These are phyloP conservation scores for Phlyctochytrium arcticum DNA, from an alignment of 192 early-diverging fungal genomes.

Conservation along the genomic window DNA sequence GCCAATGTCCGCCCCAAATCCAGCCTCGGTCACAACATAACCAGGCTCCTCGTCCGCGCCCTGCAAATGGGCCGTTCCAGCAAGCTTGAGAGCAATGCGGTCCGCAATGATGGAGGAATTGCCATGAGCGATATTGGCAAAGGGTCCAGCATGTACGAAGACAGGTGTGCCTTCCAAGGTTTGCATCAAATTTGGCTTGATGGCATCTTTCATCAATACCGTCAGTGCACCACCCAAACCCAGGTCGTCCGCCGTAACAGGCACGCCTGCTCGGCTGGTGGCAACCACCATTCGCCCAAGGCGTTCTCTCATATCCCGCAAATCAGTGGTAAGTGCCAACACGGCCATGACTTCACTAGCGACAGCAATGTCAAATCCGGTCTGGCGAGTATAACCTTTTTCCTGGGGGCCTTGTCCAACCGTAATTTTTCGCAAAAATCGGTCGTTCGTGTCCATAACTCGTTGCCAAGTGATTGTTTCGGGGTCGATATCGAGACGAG, in stretches of 20 bases:
- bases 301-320: conserved; percentile 89
- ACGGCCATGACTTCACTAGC: conserved; percentile 99
- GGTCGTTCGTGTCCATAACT: conserved; percentile 94
- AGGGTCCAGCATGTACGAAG: conserved; percentile 97
- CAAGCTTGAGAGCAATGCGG: conserved; percentile 89
- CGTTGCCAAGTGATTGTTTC: conserved; percentile 94
- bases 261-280: conserved; percentile 69
- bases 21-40: conserved; percentile 97
- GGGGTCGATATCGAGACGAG: conserved; percentile 92
- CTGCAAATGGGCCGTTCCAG: conserved; percentile 60
- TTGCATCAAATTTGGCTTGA: conserved; percentile 99
- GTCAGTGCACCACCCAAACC: conserved; percentile 93
- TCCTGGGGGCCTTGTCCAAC: conserved; percentile 87
- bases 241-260: conserved; percentile 93
- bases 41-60: conserved; percentile 50
- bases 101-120: conserved; percentile 97
- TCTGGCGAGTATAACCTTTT: conserved; percentile 78
- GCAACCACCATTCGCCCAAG: conserved; percentile 96
- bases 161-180: conserved; percentile 98
- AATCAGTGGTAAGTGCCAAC: conserved; percentile 83
- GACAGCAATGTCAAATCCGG: conserved; percentile 98
- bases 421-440: conserved; percentile 88
- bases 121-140: conserved; percentile 99
- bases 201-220: conserved; percentile 97
- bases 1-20: conserved; percentile 99